Evolutionary conservation across 2,329 filamentous ascomycete species (phyloP), one percentile per base, ranked within the genome.

Genomic region (Penicillium sp.): DNA sequence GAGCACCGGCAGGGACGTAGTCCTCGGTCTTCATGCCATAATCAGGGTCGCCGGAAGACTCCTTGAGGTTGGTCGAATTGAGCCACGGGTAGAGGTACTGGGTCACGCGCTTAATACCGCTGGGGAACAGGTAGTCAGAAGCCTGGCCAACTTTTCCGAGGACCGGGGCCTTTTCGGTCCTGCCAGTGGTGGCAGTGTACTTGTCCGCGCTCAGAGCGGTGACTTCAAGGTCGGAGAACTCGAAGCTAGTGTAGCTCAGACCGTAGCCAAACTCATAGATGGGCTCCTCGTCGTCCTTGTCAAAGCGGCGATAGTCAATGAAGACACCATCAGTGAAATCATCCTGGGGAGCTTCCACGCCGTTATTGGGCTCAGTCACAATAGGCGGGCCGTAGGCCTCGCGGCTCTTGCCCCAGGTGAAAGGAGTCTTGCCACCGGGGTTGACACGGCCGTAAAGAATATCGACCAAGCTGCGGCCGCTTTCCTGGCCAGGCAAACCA

Each of bases 401-500:
- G 24, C 74, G 75, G 10, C 72, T 71, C 55, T 70, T 70, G 33
- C 78, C 82, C 68, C 82, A 76, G 42, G 81, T 84, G 69, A 85
- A 84, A 12, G 81, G 78, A 6, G 79, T 70, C 70, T 84, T 84
- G 58, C 74, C 82, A 47, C 79, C 78, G 13, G 82, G 82, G 66
- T 83, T 84, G 63, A 80, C 73, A 46, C 75, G 74, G 49, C 87
- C 87, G 66, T 88, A 90, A 6, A 90, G 77, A 20, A 90, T 75
- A 62, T 90, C 87, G 3, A 83, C 83, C 41, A 90, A 80, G 3
- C 85, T 80, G 62, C 89, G 89, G 9, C 87, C 87, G 57, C 81
- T 87, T 69, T 91, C 84, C 62, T 89, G 82, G 27, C 86, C 86
- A 0, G 86, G 86, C 37, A 90, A 74, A 60, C 86, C 86, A 40